These are phyloP conservation scores for Tetrapisispora fleetii DNA, from an alignment of 805 yeast genomes.

Conservation along the genomic window DNA sequence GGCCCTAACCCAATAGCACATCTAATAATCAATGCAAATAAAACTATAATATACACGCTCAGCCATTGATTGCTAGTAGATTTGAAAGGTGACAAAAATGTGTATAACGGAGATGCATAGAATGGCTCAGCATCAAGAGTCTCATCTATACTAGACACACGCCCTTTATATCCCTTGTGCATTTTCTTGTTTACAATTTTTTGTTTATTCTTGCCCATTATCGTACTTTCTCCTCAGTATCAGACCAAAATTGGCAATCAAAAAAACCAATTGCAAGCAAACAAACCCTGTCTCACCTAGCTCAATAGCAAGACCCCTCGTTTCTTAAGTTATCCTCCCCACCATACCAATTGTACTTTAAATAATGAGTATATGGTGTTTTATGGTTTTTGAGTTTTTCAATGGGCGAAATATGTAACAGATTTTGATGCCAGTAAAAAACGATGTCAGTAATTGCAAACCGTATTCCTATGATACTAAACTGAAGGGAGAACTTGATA, in stretches of 20 bases:
- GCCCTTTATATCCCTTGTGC: neutral
- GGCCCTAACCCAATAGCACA: slow-evolving; percentile 85
- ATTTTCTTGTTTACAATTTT: neutral
- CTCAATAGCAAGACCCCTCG: too few species aligned
- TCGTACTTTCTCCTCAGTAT: neutral
- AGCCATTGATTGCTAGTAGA: slow-evolving; percentile 87
- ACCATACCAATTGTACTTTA: too few species aligned
- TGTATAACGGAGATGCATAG: slow-evolving; percentile 60
- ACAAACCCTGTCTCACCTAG: too few species aligned
- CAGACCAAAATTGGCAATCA: neutral
- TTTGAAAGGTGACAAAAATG: slow-evolving; percentile 67
- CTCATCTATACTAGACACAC: neutral
- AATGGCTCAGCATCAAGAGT: slow-evolving; percentile 24
- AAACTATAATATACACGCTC: slow-evolving; percentile 63
- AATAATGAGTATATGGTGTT: too few species aligned
- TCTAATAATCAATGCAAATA: slow-evolving; percentile 66
- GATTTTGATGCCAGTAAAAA: too few species aligned
- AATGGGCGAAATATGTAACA: too few species aligned
- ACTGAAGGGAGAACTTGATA: too few species aligned
- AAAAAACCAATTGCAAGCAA: neutral
- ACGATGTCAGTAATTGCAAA: too few species aligned
- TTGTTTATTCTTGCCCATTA: neutral
- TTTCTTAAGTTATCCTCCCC: too few species aligned
- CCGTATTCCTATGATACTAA: too few species aligned
- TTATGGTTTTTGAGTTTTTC: too few species aligned